A percentile compares a stretch with the other conserved stretches of the same genome.
phyloP scores from a whole-genome alignment of 169 alveolate genomes.

The Eimeria tenella region DNA sequence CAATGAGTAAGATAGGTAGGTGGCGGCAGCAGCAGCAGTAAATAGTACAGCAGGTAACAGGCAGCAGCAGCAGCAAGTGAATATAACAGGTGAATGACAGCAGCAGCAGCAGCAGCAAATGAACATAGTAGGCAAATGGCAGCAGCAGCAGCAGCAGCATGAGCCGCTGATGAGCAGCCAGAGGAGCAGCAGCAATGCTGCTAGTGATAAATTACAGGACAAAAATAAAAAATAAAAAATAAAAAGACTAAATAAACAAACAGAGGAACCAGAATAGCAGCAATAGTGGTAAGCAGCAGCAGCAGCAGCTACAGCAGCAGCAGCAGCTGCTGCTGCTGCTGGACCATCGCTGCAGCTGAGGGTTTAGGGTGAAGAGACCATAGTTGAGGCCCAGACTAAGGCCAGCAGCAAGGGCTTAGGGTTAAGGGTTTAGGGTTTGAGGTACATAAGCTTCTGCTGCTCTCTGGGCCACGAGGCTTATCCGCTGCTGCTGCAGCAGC shows the following conservation, averaged over 20 bases:
- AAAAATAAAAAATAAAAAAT: background rate
- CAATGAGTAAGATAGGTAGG: background rate
- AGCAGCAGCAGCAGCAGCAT: too few species aligned
- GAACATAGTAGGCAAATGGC: too few species aligned
- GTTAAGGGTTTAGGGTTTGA: too few species aligned
- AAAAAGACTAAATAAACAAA: background rate
- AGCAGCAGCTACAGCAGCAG: background rate
- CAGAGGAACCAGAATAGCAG: background rate
- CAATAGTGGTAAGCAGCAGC: background rate
- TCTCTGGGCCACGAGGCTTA: slow-evolving; percentile 68
- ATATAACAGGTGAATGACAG: too few species aligned
- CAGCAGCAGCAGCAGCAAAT: too few species aligned
- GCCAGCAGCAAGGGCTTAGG: too few species aligned
- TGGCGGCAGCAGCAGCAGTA: too few species aligned
- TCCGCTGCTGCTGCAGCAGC: slow-evolving; percentile 23
- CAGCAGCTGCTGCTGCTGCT: slow-evolving; percentile 11
- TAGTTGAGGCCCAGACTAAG: too few species aligned
- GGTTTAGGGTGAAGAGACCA: background rate
- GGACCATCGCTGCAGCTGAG: background rate
- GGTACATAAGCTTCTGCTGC: slow-evolving; percentile 70
- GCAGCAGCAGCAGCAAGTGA: background rate
- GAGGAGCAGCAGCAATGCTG: too few species aligned
- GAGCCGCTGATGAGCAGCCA: too few species aligned
- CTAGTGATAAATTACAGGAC: background rate
- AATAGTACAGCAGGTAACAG: background rate